phyloP scores from a whole-genome alignment of 306 rosid genomes.

The Castanea mollissima region DNA sequence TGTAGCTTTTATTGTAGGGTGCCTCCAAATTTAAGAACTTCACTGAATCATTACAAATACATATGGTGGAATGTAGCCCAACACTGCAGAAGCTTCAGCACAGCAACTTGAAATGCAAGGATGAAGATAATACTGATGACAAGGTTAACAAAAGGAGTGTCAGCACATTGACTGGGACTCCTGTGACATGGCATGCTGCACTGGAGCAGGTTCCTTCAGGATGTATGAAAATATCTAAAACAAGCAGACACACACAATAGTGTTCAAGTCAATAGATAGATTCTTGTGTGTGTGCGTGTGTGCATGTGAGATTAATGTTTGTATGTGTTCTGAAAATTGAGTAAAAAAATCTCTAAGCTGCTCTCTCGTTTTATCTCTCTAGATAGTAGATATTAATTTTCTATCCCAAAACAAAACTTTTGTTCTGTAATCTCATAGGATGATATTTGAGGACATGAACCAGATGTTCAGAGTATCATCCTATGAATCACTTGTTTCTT shows the following conservation, averaged over 20 bases:
- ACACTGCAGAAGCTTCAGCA: slow-evolving; percentile 79
- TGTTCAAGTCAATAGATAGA: background rate
- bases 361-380: background rate
- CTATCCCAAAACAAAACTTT: background rate
- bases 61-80: slow-evolving; percentile 94
- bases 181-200: slow-evolving; percentile 91
- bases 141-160: slow-evolving; percentile 40
- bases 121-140: slow-evolving; percentile 42
- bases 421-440: background rate
- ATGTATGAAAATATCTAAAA: slow-evolving; percentile 49
- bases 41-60: slow-evolving; percentile 63
- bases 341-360: background rate
- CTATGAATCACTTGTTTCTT: background rate
- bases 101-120: slow-evolving; percentile 65
- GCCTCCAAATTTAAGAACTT: slow-evolving; percentile 69
- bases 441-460: background rate
- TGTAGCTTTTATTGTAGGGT: slow-evolving; percentile 53
- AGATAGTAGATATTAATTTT: background rate
- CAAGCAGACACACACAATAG: background rate
- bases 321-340: background rate
- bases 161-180: slow-evolving; percentile 65
- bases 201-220: slow-evolving; percentile 92
- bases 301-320: too few relatives aligned
- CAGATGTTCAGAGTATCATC: background rate
- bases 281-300: background rate